Conservation (phyloP, 108 stramenopile species). For the Cylindrotheca closterium region DNA sequence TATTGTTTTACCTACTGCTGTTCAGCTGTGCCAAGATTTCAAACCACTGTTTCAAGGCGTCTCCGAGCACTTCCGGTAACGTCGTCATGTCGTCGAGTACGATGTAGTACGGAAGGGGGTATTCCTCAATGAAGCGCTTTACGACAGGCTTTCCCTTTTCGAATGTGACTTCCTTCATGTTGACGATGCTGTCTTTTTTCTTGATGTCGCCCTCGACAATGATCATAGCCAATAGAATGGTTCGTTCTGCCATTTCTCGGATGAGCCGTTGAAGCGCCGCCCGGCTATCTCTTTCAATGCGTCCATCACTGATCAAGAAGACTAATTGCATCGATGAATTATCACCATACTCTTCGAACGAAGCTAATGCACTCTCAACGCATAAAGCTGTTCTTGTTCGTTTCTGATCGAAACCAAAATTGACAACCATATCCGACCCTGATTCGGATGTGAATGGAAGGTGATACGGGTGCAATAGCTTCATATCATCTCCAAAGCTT, state of each 20-base stretch:
- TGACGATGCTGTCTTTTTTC: constrained; percentile 89
- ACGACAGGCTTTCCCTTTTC: constrained; percentile 89
- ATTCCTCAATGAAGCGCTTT: constrained; percentile 95
- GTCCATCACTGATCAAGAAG: constrained; percentile 94
- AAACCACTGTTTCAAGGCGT: constrained; percentile 97
- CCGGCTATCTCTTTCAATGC: constrained; percentile 92
- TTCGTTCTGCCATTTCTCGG: constrained; percentile 88
- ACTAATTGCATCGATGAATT: constrained; percentile 85
- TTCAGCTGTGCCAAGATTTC: constrained; percentile 83
- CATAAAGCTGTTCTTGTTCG: constrained; percentile 88
- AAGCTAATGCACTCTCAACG: constrained; percentile 80
- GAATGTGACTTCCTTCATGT: constrained; percentile 93
- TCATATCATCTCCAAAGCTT: constrained; percentile 90
- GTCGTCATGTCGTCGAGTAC: constrained; percentile 84
- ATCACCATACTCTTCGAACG: constrained; percentile 60
- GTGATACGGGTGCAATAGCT: constrained; percentile 88
- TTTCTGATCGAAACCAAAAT: constrained; percentile 87
- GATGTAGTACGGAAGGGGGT: constrained; percentile 98
- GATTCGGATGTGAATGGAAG: constrained; percentile 88
- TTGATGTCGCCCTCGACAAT: constrained; percentile 81
- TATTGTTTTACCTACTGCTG: background rate
- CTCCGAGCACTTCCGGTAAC: constrained; percentile 95
- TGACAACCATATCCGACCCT: constrained; percentile 74
- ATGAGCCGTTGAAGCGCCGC: constrained; percentile 78
- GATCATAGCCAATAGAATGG: constrained; percentile 93